phyloP scores from a whole-genome alignment of 805 yeast species.

The Myxozyma mucilagina region DNA sequence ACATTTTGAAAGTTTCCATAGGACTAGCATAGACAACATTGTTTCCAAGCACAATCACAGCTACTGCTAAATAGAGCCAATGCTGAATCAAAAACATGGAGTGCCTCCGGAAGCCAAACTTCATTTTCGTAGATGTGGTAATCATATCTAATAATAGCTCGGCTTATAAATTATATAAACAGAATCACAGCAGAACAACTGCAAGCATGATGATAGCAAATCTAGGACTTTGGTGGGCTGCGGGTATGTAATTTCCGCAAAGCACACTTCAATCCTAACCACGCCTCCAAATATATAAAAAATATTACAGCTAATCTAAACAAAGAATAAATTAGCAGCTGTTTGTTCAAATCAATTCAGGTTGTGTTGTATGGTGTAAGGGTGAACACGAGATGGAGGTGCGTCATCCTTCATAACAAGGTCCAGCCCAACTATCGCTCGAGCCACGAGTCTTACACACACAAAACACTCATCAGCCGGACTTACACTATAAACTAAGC shows the following conservation, averaged over 20 bases:
- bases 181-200: neutral
- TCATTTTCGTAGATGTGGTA: neutral
- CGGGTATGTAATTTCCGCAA: neutral
- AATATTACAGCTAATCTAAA: too few species aligned
- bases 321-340: too few species aligned
- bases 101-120: neutral
- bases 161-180: neutral
- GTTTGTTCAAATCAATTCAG: too few species aligned
- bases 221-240: neutral
- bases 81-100: neutral
- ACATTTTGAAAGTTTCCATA: conserved; percentile 3
- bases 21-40: neutral
- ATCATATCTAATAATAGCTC: neutral
- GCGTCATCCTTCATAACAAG: too few species aligned
- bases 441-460: too few species aligned
- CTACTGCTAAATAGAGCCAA: neutral
- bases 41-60: neutral
- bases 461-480: too few species aligned
- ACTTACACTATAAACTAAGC: too few species aligned
- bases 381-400: too few species aligned
- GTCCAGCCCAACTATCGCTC: too few species aligned
- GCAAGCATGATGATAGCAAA: neutral
- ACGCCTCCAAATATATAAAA: too few species aligned
- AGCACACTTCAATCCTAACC: too few species aligned
- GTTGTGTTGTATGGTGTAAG: too few species aligned